phyloP scores from a whole-genome alignment of 805 yeast species.

The Wickerhamiella qilinensis region DNA sequence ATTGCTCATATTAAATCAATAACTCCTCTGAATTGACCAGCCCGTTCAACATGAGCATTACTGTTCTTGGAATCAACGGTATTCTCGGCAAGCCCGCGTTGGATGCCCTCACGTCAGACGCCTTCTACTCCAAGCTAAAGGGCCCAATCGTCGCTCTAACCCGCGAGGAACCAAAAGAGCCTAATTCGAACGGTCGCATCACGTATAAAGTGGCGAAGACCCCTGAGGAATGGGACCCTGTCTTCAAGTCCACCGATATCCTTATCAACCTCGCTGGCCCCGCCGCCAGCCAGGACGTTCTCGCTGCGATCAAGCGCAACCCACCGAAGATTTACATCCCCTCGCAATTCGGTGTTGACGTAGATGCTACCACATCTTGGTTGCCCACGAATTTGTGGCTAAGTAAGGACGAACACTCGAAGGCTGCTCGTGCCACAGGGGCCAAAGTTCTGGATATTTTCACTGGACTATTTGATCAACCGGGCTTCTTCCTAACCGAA shows the following conservation, averaged over 20 bases:
- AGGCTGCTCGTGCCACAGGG: constrained; percentile 4
- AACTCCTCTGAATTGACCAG: too few relatives aligned
- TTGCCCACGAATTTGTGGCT: neutral
- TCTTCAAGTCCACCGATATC: constrained; percentile 18
- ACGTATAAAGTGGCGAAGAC: neutral
- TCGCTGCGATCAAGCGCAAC: constrained; percentile 25
- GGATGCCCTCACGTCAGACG: constrained; percentile 27
- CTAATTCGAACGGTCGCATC: neutral
- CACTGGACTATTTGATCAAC: constrained; percentile 5
- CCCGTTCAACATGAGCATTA: constrained; percentile 23
- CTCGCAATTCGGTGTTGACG: constrained; percentile 39
- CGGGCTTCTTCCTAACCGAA: constrained; percentile 13
- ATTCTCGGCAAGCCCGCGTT: constrained; percentile 32
- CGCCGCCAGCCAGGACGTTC: constrained; percentile 18
- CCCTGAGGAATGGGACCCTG: neutral
- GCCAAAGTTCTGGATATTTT: constrained; percentile 4
- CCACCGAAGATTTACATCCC: constrained; percentile 36
- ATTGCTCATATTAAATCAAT: too few relatives aligned
- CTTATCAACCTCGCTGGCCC: constrained; percentile 28
- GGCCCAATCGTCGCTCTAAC: constrained; percentile 37
- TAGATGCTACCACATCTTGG: neutral
- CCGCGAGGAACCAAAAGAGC: constrained; percentile 24
- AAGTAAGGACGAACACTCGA: constrained; percentile 1
- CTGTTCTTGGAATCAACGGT: constrained; percentile 37
- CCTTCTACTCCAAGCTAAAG: constrained; percentile 27